These are phyloP conservation scores for Trametes pubescens DNA, from an alignment of 1,284 basidiomycete genomes.

Conservation along the genomic window DNA sequence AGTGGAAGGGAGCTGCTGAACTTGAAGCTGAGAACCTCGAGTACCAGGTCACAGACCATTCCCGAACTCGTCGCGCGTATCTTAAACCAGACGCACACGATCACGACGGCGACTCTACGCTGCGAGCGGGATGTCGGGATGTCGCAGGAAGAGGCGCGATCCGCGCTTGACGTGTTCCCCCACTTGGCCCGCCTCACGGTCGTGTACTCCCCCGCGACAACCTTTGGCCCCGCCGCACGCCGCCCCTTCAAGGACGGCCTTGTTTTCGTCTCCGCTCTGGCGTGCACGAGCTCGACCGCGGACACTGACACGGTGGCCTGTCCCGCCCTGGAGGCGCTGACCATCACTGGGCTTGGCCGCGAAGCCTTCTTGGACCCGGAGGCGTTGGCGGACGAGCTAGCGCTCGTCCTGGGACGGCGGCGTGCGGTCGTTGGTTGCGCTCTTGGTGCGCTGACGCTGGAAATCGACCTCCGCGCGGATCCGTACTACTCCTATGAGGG, in stretches of 20 bases:
- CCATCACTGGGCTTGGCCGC: neutral
- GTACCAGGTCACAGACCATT: neutral
- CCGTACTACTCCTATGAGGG: neutral
- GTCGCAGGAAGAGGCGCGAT: neutral
- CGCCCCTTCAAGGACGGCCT: neutral
- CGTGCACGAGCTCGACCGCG: neutral
- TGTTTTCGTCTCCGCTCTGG: neutral
- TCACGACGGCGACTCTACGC: neutral
- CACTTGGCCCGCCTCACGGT: neutral
- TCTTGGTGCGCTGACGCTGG: neutral
- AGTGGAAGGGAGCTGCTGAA: neutral
- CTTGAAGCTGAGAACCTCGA: neutral
- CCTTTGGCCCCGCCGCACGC: neutral
- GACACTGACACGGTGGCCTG: neutral
- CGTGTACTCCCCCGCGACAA: neutral
- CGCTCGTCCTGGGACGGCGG: neutral
- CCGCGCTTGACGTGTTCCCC: neutral
- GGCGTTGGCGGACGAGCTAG: neutral
- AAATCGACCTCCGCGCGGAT: neutral
- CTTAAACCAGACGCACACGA: neutral
- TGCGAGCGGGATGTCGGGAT: neutral
- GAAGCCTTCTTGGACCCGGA: neutral
- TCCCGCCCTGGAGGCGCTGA: conserved; percentile 1
- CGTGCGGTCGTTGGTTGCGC: neutral
- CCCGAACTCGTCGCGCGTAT: neutral